Base-by-base conservation (phyloP, 2,329 filamentous ascomycete genomes). In the Cercospora sp. region DNA sequence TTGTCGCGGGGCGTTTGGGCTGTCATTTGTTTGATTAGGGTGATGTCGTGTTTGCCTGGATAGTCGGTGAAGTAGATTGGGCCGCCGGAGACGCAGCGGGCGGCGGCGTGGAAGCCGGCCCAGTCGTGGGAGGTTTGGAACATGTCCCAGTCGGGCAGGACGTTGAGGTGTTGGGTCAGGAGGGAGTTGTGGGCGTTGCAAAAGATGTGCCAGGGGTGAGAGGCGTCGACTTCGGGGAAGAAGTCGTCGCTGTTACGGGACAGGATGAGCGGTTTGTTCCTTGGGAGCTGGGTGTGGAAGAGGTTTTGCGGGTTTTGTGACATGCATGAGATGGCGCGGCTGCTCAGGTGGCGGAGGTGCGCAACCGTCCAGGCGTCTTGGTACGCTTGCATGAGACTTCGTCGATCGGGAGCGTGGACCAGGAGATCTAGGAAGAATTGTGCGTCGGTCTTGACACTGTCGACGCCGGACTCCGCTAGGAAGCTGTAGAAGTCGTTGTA, bases 181-280 rank as follows among this genome's bases (percentile, higher is more conserved):
- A 98, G 83, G 33, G 88, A 85, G 77, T 96, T 97, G 79, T 97
- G 91, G 0, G 94, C 94, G 76, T 98, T 99, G 70, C 90, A 88
- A 84, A 96, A 99, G 39, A 98, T 86, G 78, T 99, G 95, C 94
- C 95, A 99, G 0, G 94, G 87, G 70, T 99, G 95, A 6, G 91
- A 93, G 0, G 88, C 86, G 0, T 90, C 87, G 3, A 93, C 86
- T 55, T 93, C 87, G 0, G 95, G 95, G 79, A 96, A 97, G 83
- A 94, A 99, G 80, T 98, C 91, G 69, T 90, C 94, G 0, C 92
- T 96, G 80, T 96, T 98, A 58, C 95, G 90, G 18, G 93, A 86
- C 0, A 94, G 83, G 26, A 96, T 84, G 0, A 87, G 83, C 0
- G 92, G 91, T 60, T 89, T 88, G 76, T 90, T 92, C n/a, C 84